A percentile compares a stretch with the other conserved stretches of the same genome.
These are phyloP conservation scores for Iris pallida DNA, from an alignment of 116 monocot genomes.

Conservation along the genomic window DNA sequence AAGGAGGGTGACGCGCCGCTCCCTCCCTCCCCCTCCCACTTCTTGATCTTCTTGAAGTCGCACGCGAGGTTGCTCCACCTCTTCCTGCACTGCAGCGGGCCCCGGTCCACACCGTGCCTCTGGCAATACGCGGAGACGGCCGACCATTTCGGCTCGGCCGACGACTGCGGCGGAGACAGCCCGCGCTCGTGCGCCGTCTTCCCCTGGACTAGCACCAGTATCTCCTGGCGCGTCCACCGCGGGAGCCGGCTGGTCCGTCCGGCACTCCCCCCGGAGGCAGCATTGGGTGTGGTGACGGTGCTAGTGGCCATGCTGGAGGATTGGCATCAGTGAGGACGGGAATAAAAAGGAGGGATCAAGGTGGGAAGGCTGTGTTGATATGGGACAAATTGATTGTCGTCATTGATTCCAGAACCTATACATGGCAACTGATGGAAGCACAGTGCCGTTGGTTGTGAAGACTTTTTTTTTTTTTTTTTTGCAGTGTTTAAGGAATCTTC, in stretches of 20 bases:
- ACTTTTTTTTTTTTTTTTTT: too few relatives aligned
- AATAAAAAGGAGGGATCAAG: too few relatives aligned
- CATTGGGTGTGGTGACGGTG: too few relatives aligned
- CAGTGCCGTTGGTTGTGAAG: too few relatives aligned
- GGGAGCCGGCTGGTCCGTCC: slow-evolving; percentile 18
- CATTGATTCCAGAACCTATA: too few relatives aligned
- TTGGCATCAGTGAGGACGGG: too few relatives aligned
- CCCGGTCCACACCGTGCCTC: slow-evolving; percentile 77
- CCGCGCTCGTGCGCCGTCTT: slow-evolving; percentile 25
- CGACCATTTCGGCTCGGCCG: slow-evolving; percentile 52
- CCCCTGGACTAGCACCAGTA: slow-evolving; percentile 32
- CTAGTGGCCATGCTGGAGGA: too few relatives aligned
- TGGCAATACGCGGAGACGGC: slow-evolving; percentile 78
- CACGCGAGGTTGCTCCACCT: slow-evolving; percentile 78
- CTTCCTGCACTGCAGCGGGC: slow-evolving; percentile 97
- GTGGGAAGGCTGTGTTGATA: too few relatives aligned
- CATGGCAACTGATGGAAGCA: too few relatives aligned
- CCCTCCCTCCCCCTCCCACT: slow-evolving; percentile 18
- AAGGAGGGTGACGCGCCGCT: slow-evolving; percentile 17
- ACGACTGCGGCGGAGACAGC: neutral
- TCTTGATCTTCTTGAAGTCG: slow-evolving; percentile 45
- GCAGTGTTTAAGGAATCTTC: too few relatives aligned
- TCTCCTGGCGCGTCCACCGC: slow-evolving; percentile 40
- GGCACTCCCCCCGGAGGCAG: neutral
- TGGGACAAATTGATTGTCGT: too few relatives aligned